phyloP scores from a whole-genome alignment of 768 basidiomycete species.

The Panellus pusillus region DNA sequence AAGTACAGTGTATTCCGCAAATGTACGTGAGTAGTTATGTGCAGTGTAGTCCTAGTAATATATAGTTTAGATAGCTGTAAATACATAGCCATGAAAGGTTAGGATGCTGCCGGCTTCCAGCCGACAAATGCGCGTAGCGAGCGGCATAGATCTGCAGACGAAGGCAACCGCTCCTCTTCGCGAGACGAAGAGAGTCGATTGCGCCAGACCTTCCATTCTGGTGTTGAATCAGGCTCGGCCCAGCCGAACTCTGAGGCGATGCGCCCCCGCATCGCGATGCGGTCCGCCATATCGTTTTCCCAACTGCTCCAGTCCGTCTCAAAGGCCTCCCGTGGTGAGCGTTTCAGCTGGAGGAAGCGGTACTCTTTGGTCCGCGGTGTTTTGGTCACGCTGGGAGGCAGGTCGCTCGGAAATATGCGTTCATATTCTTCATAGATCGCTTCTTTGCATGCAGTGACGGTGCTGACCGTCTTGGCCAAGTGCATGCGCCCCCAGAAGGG shows the following conservation, averaged over 20 bases:
- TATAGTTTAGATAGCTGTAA: slow-evolving; percentile 8
- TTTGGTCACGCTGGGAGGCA: slow-evolving; percentile 38
- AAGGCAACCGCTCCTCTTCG: slow-evolving; percentile 17
- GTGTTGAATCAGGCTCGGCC: slow-evolving; percentile 47
- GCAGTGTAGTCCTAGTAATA: slow-evolving; percentile 15
- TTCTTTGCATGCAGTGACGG: slow-evolving; percentile 64
- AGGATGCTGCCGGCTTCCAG: slow-evolving; percentile 36
- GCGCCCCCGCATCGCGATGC: slow-evolving; percentile 57
- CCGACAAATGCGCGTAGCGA: slow-evolving; percentile 58
- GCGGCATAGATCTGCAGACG: slow-evolving; percentile 38
- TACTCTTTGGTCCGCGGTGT: slow-evolving; percentile 32
- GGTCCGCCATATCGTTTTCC: slow-evolving; percentile 80
- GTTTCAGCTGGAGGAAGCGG: slow-evolving; percentile 15
- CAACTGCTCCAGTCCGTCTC: slow-evolving; percentile 68
- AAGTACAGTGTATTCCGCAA: slow-evolving; percentile 15
- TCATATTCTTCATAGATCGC: slow-evolving; percentile 68
- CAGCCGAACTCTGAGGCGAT: slow-evolving; percentile 51
- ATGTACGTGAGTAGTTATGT: slow-evolving; percentile 8
- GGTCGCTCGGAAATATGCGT: slow-evolving; percentile 41
- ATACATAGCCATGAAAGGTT: not conserved
- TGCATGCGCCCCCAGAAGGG: slow-evolving; percentile 62
- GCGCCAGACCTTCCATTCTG: slow-evolving; percentile 58
- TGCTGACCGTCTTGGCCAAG: slow-evolving; percentile 57
- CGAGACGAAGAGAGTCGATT: slow-evolving; percentile 26
- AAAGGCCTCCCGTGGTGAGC: slow-evolving; percentile 56